Base-by-base conservation (phyloP, 257 asterid species). In the Solanum sejunctum region DNA sequence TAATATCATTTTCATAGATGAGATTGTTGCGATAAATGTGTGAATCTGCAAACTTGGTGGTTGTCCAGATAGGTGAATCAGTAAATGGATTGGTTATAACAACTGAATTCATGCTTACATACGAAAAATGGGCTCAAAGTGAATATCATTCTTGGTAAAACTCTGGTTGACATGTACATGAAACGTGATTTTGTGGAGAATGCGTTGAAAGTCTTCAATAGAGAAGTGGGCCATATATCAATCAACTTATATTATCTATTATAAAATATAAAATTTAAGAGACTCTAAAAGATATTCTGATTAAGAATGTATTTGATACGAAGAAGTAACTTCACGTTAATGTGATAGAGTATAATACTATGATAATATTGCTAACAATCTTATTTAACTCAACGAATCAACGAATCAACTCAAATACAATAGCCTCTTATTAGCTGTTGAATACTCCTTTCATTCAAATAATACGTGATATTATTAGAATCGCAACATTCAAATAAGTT, bases 81-180 rank as follows among this genome's bases (percentile, higher is more conserved):
- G 88, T 90, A n/a, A 97, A 94, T 82, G 87, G 93, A 45, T 86
- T 94, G 88, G 93, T 90, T 75, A 41, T 86, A 13, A 90, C 88
- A 88, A 63, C 84, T 49, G 36, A 32, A 32, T 32, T 1, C 93
- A 92, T 84, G 94, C 97, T 69, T 93, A 91, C 90, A 91, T 94
- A 86, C 87, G 89, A 63, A 92, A 91, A 91, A 92, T 36, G 89
- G 92, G 70, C 85, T 92, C 75, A 88, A 75, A 81, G 91, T 91
- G 70, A 94, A 94, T 85, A 47, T 69, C 16, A 88, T 95, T 64
- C 96, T 95, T 11, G 96, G 95, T 32, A 94, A 98, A 26, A 91
- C 98, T 78, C 94, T 94, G 9, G 90, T 93, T 64, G 91, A 95
- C 89, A 93, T 93, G 97, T 95, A 95, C 88, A 92, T 94, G 99